phyloP scores from a whole-genome alignment of 768 basidiomycete species.

The Myochromella boudieri region DNA sequence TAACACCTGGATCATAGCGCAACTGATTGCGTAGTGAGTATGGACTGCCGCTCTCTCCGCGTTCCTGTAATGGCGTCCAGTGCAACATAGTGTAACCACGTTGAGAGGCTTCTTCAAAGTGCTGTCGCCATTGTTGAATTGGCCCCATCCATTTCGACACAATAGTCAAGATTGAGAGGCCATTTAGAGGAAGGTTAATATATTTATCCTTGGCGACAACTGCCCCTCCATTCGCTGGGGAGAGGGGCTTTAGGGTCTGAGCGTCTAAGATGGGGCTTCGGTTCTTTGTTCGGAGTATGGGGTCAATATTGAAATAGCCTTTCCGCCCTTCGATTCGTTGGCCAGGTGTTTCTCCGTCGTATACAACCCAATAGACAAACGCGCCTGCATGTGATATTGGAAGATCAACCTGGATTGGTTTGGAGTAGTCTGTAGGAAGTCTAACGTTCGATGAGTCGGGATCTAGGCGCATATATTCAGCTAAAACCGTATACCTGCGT shows the following conservation, averaged over 20 bases:
- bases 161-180: slow-evolving; percentile 83
- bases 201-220: slow-evolving; percentile 43
- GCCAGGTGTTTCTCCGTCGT: slow-evolving; percentile 61
- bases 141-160: slow-evolving; percentile 99
- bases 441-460: slow-evolving; percentile 36
- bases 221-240: slow-evolving; percentile 52
- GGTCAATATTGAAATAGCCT: slow-evolving; percentile 97
- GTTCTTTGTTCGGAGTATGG: slow-evolving; percentile 72
- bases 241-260: slow-evolving; percentile 46
- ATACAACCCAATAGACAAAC: slow-evolving; percentile 94
- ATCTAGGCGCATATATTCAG: slow-evolving; percentile 18
- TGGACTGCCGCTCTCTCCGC: slow-evolving; percentile 87
- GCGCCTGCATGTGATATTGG: slow-evolving; percentile 97
- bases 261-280: slow-evolving; percentile 72
- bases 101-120: slow-evolving; percentile 81
- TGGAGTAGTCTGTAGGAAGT: slow-evolving; percentile 82
- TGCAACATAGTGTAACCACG: slow-evolving; percentile 99
- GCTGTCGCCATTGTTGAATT: slow-evolving; percentile 69
- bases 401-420: slow-evolving; percentile 90
- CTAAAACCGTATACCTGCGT: slow-evolving; percentile 52
- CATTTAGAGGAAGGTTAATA: slow-evolving; percentile 81
- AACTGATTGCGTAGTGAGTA: slow-evolving; percentile 92
- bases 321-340: slow-evolving; percentile 77
- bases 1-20: slow-evolving; percentile 74
- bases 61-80: slow-evolving; percentile 91